These are phyloP conservation scores for Wickerhamiella occidentalis DNA, from an alignment of 805 yeast genomes.

Conservation along the genomic window DNA sequence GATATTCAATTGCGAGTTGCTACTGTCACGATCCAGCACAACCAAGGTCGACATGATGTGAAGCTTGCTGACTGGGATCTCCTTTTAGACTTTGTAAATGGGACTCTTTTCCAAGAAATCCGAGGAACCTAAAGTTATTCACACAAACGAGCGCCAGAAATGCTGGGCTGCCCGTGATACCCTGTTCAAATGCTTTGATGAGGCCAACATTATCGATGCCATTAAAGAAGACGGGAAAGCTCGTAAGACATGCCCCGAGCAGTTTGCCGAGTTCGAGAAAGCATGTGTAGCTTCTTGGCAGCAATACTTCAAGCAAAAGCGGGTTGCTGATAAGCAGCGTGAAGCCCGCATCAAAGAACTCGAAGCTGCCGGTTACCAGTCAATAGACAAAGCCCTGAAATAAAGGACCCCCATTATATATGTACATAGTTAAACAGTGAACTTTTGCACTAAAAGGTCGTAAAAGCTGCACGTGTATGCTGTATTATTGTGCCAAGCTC, in stretches of 20 bases:
- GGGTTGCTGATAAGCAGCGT: conserved; percentile 63
- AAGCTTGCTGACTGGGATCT: neutral
- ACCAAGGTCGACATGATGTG: neutral
- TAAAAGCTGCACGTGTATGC: conserved; percentile 85
- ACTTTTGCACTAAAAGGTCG: conserved; percentile 58
- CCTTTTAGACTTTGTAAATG: neutral
- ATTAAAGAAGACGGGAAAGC: conserved; percentile 35
- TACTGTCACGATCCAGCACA: neutral
- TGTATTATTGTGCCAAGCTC: conserved; percentile 56
- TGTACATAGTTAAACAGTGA: conserved; percentile 5
- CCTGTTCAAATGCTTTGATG: conserved; percentile 64
- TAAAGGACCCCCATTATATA: neutral
- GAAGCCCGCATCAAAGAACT: conserved; percentile 56
- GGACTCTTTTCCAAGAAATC: conserved; percentile 5
- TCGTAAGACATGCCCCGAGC: conserved; percentile 42
- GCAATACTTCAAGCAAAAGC: conserved; percentile 78
- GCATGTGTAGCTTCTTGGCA: conserved; percentile 84
- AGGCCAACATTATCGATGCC: conserved; percentile 56
- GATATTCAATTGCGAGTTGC: neutral
- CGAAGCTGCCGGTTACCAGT: conserved; percentile 45
- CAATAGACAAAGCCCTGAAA: conserved; percentile 17
- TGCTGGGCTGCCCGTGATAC: conserved; percentile 89
- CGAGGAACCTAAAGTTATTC: conserved; percentile 31
- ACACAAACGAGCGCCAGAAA: conserved; percentile 40
- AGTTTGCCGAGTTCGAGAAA: conserved; percentile 49